Percentiles rank a stretch among this genome's conserved stretches.
phyloP scores from a whole-genome alignment of 2,329 filamentous ascomycete species.

The Cryphonectria nitschkei region DNA sequence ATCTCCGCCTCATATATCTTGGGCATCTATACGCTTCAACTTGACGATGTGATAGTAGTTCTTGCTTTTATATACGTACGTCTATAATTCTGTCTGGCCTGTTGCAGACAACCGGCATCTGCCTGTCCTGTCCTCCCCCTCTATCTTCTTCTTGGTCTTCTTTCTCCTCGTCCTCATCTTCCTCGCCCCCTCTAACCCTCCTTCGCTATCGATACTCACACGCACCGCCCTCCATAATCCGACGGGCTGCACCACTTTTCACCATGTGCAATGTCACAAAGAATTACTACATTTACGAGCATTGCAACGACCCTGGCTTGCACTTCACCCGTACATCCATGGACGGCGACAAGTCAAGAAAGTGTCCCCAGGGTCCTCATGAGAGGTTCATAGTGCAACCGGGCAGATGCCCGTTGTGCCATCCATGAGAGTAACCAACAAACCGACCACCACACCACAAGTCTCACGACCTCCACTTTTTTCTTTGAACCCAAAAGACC shows the following conservation, averaged over 20 bases:
- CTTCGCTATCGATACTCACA: too few relatives aligned
- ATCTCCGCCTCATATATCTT: constrained; percentile 23
- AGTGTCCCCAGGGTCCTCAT: constrained; percentile 68
- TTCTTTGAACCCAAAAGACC: not conserved
- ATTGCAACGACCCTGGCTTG: constrained; percentile 68
- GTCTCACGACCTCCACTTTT: not conserved
- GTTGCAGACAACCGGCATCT: not conserved
- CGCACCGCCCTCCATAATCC: not conserved
- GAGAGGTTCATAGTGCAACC: constrained; percentile 74
- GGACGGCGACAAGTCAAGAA: constrained; percentile 63
- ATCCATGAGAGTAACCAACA: constrained; percentile 10
- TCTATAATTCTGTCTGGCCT: not conserved
- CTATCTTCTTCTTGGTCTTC: not conserved
- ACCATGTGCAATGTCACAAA: constrained; percentile 69
- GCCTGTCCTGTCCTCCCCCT: not conserved
- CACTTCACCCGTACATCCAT: constrained; percentile 74
- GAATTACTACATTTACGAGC: constrained; percentile 77
- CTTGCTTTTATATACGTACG: not conserved
- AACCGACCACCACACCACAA: too few relatives aligned
- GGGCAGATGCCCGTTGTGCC: constrained; percentile 62
- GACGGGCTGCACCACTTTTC: constrained; percentile 13
- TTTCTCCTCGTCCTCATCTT: not conserved
- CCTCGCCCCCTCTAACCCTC: not conserved
- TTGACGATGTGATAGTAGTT: not conserved
- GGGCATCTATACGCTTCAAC: constrained; percentile 4